A percentile compares a stretch with the other conserved stretches of the same genome.
phyloP scores from a whole-genome alignment of 1,284 basidiomycete species.

The Takashimella tepidaria region DNA sequence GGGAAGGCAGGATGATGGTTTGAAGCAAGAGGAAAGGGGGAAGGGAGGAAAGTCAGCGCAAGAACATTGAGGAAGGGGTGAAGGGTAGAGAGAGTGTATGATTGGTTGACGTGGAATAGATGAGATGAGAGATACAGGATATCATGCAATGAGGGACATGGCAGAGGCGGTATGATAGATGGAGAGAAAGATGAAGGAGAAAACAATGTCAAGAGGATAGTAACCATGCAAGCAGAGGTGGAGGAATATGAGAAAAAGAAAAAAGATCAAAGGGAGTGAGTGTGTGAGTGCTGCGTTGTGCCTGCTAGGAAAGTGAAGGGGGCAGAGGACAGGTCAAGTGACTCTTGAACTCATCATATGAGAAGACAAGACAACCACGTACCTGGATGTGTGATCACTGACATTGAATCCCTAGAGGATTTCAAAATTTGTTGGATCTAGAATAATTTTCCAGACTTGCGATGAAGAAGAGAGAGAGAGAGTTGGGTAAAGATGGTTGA shows the following conservation, averaged over 20 bases:
- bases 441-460: too few relatives aligned
- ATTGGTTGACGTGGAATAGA: too few relatives aligned
- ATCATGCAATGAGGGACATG: too few relatives aligned
- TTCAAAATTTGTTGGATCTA: too few relatives aligned
- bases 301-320: too few relatives aligned
- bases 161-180: not conserved
- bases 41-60: slow-evolving; percentile 1
- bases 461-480: not conserved
- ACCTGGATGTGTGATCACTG: not conserved
- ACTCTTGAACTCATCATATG: not conserved
- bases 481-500: not conserved
- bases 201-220: not conserved
- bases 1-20: not conserved
- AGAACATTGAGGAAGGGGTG: too few relatives aligned
- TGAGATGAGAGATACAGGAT: too few relatives aligned
- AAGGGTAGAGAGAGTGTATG: too few relatives aligned
- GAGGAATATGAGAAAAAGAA: not conserved
- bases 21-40: not conserved
- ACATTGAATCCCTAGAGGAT: too few relatives aligned
- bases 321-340: not conserved
- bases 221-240: not conserved
- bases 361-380: too few relatives aligned
- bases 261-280: not conserved
- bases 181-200: not conserved
- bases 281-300: too few relatives aligned